Evolutionary conservation across 441 rosid species (phyloP), one percentile per base, ranked within the genome.

Genomic region (Gossypium lobatum): DNA sequence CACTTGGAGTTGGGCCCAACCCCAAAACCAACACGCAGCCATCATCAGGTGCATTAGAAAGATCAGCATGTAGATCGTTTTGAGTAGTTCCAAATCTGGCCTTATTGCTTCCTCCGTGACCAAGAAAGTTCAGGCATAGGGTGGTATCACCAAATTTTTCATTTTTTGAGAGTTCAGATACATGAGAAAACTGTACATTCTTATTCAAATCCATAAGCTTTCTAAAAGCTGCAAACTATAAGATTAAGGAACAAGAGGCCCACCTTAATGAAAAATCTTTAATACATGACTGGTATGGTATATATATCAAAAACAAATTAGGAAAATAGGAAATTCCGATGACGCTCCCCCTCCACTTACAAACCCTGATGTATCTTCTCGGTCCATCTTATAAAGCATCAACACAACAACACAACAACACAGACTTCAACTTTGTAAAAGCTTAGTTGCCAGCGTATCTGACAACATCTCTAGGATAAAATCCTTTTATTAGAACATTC

Each of bases 11-110:
- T 45, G 95, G 97, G 42, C 97, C 98, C 72, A 94, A 74, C 58
- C 98, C 97, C 53, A 94, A 96, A 74, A 94, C 96, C 87, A 94
- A 85, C 42, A 80, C 83, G 81, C 97, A 94, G 53, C 90, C 88
- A 64, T 85, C 98, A 82, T 92, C 97, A 54, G 86, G 84, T 70
- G 82, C 78, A 64, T 48, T 73, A 34, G 86, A 53, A 64, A 85
- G 79, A 75, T 87, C 89, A 77, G 78, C 79, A 31, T 83, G 82
- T 46, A 58, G 81, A 81, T 80, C 82, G 78, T 78, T 70, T 69
- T 75, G 76, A 26, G 65, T 73, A 69, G 67, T 73, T 54, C 82
- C 83, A 21, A 75, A 64, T 77, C 85, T 80, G 55, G 78, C 74
- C 25, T 72, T 63, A 28, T 76, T 79, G 76, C 86, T 83, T 73